These are phyloP conservation scores for Selaginella tamariscina DNA, from an alignment of 75 land plant genomes.

Conservation along the genomic window DNA sequence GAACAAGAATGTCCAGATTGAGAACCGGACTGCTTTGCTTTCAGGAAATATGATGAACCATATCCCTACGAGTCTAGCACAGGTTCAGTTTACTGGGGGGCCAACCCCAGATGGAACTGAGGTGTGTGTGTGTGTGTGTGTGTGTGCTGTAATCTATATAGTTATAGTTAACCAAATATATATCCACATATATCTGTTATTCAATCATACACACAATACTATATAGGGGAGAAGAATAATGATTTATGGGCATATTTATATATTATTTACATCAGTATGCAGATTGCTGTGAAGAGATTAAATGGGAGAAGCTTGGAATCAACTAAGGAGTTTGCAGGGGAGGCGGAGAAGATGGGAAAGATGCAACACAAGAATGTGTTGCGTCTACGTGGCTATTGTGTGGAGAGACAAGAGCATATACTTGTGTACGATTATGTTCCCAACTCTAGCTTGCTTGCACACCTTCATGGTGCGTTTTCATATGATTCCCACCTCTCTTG, in stretches of 20 bases:
- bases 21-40: not conserved
- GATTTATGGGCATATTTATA: not conserved
- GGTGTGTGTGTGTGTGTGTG: too few species aligned
- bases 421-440: constrained; percentile 3
- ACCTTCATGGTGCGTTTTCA: constrained; percentile 9
- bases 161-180: not conserved
- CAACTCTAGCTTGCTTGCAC: constrained; percentile 1
- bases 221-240: not conserved
- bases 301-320: not conserved
- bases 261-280: not conserved
- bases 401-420: not conserved
- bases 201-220: not conserved
- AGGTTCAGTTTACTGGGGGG: not conserved
- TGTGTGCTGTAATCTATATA: too few species aligned
- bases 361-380: constrained; percentile 1
- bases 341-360: constrained; percentile 2
- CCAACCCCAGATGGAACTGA: constrained; percentile 7
- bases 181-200: not conserved
- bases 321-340: not conserved
- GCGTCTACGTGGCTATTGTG: constrained; percentile 2
- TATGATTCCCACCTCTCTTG: not conserved
- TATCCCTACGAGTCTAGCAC: not conserved
- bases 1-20: not conserved
- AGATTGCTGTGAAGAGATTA: constrained; percentile 11
- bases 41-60: not conserved